A percentile compares a stretch with the other conserved stretches of the same genome.
Conservation (phyloP, 2,329 filamentous ascomycete species). For the Teratosphaeriaceae sp. region DNA sequence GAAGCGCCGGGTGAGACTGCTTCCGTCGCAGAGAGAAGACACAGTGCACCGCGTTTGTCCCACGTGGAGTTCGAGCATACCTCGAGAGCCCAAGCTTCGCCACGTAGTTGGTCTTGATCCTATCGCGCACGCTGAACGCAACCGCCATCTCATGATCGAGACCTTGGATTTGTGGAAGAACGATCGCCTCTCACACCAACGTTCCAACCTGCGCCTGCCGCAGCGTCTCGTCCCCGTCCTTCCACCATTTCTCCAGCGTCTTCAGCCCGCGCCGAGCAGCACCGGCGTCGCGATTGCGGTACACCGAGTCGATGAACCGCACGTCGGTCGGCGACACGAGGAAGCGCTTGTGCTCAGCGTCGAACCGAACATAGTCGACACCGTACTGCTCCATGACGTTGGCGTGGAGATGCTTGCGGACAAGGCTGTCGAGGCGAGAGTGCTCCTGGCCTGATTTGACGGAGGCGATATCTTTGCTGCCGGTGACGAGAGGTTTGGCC, state of each 20-base stretch:
- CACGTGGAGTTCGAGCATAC: too few species aligned
- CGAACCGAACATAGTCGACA: slow-evolving; percentile 20
- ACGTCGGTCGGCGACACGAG: slow-evolving; percentile 19
- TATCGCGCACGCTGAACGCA: too few species aligned
- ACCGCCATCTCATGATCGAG: too few species aligned
- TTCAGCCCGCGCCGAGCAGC: slow-evolving; percentile 25
- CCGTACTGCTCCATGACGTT: slow-evolving; percentile 24
- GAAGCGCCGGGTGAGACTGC: too few species aligned
- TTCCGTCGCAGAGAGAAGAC: too few species aligned
- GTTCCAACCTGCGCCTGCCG: slow-evolving; percentile 7
- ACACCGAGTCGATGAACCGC: slow-evolving; percentile 28
- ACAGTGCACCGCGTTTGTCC: too few species aligned
- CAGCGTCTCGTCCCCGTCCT: slow-evolving; percentile 15
- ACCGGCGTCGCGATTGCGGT: slow-evolving; percentile 32
- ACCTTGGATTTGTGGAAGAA: too few species aligned
- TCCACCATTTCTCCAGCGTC: slow-evolving; percentile 27
- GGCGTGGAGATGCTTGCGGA: slow-evolving; percentile 12
- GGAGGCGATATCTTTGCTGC: slow-evolving; percentile 12
- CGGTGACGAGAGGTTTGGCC: slow-evolving; percentile 33
- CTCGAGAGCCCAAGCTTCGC: too few species aligned
- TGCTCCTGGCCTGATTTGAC: slow-evolving; percentile 20
- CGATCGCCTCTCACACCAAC: slow-evolving; percentile 5
- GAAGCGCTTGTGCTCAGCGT: slow-evolving; percentile 14
- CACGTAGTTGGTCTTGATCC: too few species aligned
- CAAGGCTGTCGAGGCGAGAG: slow-evolving; percentile 12